A percentile compares a stretch with the other conserved stretches of the same genome.
These are phyloP conservation scores for Kurtzmaniella quercitrusa DNA, from an alignment of 1,139 yeast genomes.

Conservation along the genomic window DNA sequence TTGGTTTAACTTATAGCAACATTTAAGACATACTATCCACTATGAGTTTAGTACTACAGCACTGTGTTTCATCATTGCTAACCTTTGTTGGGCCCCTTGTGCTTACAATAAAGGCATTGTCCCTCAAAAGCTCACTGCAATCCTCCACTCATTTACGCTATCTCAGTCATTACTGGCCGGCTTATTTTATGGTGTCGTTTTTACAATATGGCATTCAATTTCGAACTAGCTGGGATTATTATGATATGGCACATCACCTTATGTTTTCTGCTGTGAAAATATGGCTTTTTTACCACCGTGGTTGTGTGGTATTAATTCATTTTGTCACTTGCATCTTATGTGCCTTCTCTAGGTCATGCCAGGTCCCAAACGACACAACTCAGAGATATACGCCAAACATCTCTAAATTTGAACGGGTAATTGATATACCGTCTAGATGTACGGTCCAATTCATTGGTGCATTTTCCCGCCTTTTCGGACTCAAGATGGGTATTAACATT, in stretches of 20 bases:
- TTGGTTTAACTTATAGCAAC: no score
- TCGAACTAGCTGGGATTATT: neutral
- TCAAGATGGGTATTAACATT: neutral
- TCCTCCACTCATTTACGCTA: slow-evolving; percentile 14
- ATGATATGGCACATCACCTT: slow-evolving; percentile 5
- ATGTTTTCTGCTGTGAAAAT: slow-evolving; percentile 14
- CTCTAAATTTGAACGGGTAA: neutral
- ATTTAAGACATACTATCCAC: neutral
- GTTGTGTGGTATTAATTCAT: slow-evolving; percentile 17
- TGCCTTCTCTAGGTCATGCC: slow-evolving; percentile 3
- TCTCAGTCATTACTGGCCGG: slow-evolving; percentile 25
- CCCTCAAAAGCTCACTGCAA: neutral
- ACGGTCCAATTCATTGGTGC: neutral
- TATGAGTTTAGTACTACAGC: neutral
- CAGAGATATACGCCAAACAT: neutral
- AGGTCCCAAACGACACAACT: neutral
- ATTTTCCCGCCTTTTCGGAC: neutral
- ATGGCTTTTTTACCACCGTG: slow-evolving; percentile 28
- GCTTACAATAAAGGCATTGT: slow-evolving; percentile 6
- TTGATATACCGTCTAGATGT: neutral
- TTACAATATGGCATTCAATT: slow-evolving; percentile 9
- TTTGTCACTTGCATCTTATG: slow-evolving; percentile 2
- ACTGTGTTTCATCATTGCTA: slow-evolving; percentile 1
- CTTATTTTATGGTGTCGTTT: slow-evolving; percentile 16
- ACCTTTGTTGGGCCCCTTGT: slow-evolving; percentile 7